Evolutionary conservation across 2,329 filamentous ascomycete genomes (phyloP).

Genomic region (Hypoxylon sp.): DNA sequence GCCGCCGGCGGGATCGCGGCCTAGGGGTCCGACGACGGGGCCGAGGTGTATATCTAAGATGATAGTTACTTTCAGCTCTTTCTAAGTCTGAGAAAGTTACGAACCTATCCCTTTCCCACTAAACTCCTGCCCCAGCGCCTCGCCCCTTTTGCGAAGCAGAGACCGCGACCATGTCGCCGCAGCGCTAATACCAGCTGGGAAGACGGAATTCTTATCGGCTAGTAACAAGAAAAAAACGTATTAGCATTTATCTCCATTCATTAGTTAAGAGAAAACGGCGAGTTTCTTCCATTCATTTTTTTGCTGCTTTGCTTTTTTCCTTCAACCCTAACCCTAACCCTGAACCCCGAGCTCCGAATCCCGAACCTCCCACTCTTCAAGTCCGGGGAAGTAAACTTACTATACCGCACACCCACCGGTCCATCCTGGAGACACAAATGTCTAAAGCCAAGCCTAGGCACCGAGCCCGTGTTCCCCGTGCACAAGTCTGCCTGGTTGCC

Average conservation of each 20-base stretch:
- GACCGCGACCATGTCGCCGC: conserved; percentile 80
- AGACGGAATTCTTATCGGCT: conserved; percentile 76
- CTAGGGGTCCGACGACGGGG: conserved; percentile 71
- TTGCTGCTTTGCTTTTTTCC: no score
- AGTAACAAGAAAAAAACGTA: neutral
- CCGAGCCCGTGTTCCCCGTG: conserved; percentile 59
- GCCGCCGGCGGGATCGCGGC: conserved; percentile 76
- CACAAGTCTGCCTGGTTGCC: conserved; percentile 65
- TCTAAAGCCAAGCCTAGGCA: conserved; percentile 70
- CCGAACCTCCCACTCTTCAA: no score
- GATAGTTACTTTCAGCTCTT: neutral
- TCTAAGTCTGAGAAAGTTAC: neutral
- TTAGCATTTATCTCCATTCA: conserved; percentile 6
- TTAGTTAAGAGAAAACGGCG: neutral
- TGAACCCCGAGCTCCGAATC: no score
- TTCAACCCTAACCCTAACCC: no score
- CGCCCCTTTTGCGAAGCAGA: conserved; percentile 76
- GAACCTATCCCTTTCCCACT: conserved; percentile 74
- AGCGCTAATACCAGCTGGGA: conserved; percentile 78
- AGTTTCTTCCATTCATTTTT: neutral
- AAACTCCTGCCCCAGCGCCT: conserved; percentile 80
- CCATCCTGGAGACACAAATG: conserved; percentile 78
- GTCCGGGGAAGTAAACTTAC: conserved; percentile 42
- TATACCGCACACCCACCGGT: conserved; percentile 76
- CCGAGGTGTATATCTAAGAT: conserved; percentile 77